Evolutionary conservation across 2,329 filamentous ascomycete genomes (phyloP).

Genomic region (Beauveria varroae): DNA sequence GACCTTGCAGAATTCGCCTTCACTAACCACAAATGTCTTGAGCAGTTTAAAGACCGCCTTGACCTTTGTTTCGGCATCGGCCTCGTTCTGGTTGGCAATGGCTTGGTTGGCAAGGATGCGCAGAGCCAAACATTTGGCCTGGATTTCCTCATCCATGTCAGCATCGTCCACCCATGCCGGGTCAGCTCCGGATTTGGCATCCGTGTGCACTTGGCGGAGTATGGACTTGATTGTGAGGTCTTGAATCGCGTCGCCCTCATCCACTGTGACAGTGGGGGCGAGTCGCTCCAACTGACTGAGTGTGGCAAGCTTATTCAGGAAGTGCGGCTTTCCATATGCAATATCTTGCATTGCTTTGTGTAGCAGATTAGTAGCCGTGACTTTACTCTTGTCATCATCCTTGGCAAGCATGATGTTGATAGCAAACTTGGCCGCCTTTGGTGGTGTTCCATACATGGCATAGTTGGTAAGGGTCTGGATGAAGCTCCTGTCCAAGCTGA

Average conservation of each 20-base stretch:
- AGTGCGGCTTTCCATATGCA: slow-evolving; percentile 64
- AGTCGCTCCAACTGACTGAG: slow-evolving; percentile 71
- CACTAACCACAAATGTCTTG: slow-evolving; percentile 63
- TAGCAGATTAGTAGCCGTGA: slow-evolving; percentile 78
- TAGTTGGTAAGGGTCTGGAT: slow-evolving; percentile 74
- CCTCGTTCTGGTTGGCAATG: slow-evolving; percentile 48
- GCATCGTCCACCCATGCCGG: slow-evolving; percentile 61
- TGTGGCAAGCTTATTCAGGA: slow-evolving; percentile 65
- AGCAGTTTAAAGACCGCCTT: slow-evolving; percentile 70
- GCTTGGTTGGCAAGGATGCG: slow-evolving; percentile 82
- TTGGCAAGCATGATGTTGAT: slow-evolving; percentile 81
- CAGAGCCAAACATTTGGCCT: slow-evolving; percentile 75
- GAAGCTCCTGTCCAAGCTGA: slow-evolving; percentile 76
- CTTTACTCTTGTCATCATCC: slow-evolving; percentile 63
- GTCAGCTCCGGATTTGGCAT: slow-evolving; percentile 43
- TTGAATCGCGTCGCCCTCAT: slow-evolving; percentile 68
- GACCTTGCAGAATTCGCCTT: slow-evolving; percentile 73
- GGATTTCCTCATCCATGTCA: slow-evolving; percentile 69
- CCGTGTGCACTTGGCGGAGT: slow-evolving; percentile 60
- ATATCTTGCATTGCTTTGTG: slow-evolving; percentile 68
- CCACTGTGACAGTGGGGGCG: slow-evolving; percentile 63
- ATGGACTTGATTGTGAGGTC: slow-evolving; percentile 70
- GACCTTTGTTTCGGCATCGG: slow-evolving; percentile 51
- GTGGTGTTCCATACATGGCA: slow-evolving; percentile 72
- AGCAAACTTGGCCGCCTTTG: slow-evolving; percentile 85